These are phyloP conservation scores for Nectriaceae sp. DNA, from an alignment of 2,329 filamentous ascomycete species.

Conservation along the genomic window DNA sequence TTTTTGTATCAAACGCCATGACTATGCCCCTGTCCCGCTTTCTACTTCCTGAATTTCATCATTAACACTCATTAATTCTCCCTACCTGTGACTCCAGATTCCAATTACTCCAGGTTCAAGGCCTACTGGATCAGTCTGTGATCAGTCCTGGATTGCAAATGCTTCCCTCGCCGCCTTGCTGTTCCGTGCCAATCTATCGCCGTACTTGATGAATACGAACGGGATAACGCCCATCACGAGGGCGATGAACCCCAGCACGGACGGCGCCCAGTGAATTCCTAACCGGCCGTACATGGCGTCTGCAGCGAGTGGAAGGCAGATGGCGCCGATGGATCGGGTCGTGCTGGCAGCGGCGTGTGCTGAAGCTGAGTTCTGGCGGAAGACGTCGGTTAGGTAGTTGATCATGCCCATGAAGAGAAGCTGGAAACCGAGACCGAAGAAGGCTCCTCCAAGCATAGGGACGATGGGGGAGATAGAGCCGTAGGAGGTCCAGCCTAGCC, in stretches of 20 bases:
- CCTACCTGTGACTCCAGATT: too few relatives aligned
- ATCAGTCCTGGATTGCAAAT: slow-evolving; percentile 21
- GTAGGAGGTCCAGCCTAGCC: slow-evolving; percentile 61
- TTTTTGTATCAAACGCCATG: too few relatives aligned
- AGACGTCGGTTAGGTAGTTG: slow-evolving; percentile 38
- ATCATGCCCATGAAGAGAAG: slow-evolving; percentile 38
- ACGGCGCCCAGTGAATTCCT: slow-evolving; percentile 38
- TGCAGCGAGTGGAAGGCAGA: slow-evolving; percentile 35
- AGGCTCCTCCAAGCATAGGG: slow-evolving; percentile 43
- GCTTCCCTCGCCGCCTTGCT: slow-evolving; percentile 29
- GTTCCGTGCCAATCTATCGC: slow-evolving; percentile 29
- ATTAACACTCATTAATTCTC: too few relatives aligned
- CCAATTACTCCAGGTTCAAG: too few relatives aligned
- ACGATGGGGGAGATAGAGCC: slow-evolving; percentile 32
- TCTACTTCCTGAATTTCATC: too few relatives aligned
- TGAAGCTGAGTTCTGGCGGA: slow-evolving; percentile 35
- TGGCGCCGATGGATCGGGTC: slow-evolving; percentile 35
- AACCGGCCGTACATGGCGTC: slow-evolving; percentile 33
- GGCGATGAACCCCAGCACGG: slow-evolving; percentile 34
- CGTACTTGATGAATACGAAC: slow-evolving; percentile 35
- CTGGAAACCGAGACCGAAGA: slow-evolving; percentile 42
- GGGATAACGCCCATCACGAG: slow-evolving; percentile 35
- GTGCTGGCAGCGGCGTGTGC: slow-evolving; percentile 36
- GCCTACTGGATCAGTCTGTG: too few relatives aligned
- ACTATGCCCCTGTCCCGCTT: too few relatives aligned